Evolutionary conservation across 1,284 basidiomycete species (phyloP).

Genomic region (Irpex sp.): DNA sequence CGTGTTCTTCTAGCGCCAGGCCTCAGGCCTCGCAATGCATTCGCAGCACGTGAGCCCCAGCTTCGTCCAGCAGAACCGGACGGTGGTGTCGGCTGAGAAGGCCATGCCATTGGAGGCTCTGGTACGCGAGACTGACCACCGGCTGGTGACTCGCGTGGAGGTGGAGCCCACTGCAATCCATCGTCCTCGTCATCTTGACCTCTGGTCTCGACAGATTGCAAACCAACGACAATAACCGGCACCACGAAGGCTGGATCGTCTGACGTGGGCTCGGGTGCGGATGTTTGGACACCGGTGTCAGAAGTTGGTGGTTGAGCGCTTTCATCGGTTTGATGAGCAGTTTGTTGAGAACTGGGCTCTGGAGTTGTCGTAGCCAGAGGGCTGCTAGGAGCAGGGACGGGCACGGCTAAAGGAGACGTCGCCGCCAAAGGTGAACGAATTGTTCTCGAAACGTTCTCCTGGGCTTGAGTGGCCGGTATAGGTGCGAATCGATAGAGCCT

Average conservation of each 20-base stretch:
- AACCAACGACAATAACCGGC: conserved; percentile 77
- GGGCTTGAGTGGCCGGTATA: conserved; percentile 37
- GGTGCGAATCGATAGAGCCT: conserved; percentile 74
- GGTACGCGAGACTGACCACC: neutral
- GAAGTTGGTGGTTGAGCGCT: neutral
- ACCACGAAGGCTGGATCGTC: conserved; percentile 42
- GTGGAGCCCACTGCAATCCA: neutral
- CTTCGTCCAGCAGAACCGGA: conserved; percentile 20
- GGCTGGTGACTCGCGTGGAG: neutral
- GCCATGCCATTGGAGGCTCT: neutral
- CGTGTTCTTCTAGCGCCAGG: conserved; percentile 35
- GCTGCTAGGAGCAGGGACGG: neutral
- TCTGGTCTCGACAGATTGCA: conserved; percentile 58
- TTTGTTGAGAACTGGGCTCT: conserved; percentile 5
- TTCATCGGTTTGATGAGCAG: conserved; percentile 6
- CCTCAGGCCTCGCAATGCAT: conserved; percentile 53
- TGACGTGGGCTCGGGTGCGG: conserved; percentile 11
- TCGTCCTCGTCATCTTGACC: conserved; percentile 3
- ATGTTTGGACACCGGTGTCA: neutral
- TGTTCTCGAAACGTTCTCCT: neutral
- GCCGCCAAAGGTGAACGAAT: neutral
- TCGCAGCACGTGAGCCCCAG: conserved; percentile 39
- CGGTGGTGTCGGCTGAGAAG: neutral
- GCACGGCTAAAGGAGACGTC: conserved; percentile 9
- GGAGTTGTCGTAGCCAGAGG: conserved; percentile 7